phyloP scores from a whole-genome alignment of 768 basidiomycete species.

The Austroboletus eburneus region DNA sequence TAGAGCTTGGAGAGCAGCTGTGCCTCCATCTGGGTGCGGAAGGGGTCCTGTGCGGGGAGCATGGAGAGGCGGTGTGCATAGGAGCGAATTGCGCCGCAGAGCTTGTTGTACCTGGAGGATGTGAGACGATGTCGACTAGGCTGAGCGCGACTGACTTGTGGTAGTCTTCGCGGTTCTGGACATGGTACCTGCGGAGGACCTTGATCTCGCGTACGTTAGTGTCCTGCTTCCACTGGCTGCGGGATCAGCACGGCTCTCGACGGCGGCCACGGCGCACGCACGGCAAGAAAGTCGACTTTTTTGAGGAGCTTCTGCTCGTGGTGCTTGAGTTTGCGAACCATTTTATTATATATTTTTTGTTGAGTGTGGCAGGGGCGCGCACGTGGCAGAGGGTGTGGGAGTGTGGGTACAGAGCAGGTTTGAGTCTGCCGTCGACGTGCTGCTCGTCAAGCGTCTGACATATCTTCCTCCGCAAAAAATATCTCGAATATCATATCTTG shows the following conservation, averaged over 20 bases:
- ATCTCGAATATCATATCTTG: constrained; percentile 26
- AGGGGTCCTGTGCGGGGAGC: constrained; percentile 86
- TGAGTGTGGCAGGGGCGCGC: constrained; percentile 11
- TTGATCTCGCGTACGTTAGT: constrained; percentile 84
- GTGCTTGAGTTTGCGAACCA: constrained; percentile 93
- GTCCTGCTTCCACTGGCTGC: constrained; percentile 90
- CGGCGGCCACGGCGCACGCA: constrained; percentile 33
- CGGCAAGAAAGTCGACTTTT: constrained; percentile 96
- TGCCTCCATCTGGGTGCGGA: constrained; percentile 77
- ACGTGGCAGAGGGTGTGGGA: constrained; percentile 33
- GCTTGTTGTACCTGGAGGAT: constrained; percentile 78
- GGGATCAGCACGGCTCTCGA: constrained; percentile 1
- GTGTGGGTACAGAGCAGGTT: constrained; percentile 18
- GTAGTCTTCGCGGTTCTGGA: constrained; percentile 92
- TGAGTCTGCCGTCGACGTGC: constrained; percentile 29
- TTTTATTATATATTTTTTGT: constrained; percentile 18
- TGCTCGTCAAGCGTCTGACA: constrained; percentile 26
- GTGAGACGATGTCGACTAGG: background rate
- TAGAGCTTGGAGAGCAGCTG: constrained; percentile 92
- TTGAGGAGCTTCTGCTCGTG: constrained; percentile 95
- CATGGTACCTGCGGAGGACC: constrained; percentile 92
- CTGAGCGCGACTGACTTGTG: constrained; percentile 55
- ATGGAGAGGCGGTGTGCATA: constrained; percentile 85
- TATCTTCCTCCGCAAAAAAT: constrained; percentile 26
- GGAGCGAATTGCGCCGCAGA: constrained; percentile 82